Evolutionary conservation across 345 rosid species (phyloP).

Genomic region (Leavenworthia alabamica): DNA sequence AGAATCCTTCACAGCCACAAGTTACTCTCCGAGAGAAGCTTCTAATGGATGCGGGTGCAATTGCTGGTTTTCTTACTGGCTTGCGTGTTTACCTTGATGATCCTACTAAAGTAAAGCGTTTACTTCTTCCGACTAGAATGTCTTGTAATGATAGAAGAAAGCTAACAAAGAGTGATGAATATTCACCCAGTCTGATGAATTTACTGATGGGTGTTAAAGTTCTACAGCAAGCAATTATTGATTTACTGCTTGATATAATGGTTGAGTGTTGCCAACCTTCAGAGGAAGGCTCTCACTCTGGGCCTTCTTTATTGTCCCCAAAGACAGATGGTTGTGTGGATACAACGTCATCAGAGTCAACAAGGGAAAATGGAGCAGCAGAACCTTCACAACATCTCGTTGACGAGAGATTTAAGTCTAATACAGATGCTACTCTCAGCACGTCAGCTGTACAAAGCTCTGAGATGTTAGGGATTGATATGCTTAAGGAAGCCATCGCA

Average conservation of each 20-base stretch:
- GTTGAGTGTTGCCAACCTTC: conserved; percentile 98
- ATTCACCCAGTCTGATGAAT: conserved; percentile 98
- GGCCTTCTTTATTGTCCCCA: conserved; percentile 19
- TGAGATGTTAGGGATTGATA: conserved; percentile 41
- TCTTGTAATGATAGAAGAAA: conserved; percentile 76
- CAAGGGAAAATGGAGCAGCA: conserved; percentile 54
- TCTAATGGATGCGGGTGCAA: conserved; percentile 98
- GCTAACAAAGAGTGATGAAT: conserved; percentile 56
- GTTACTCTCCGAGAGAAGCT: conserved; percentile 55
- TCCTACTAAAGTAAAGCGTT: conserved; percentile 94
- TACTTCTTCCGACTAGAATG: conserved; percentile 94
- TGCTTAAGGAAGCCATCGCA: conserved; percentile 49
- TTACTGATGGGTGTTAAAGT: conserved; percentile 98
- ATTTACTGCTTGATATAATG: conserved; percentile 92
- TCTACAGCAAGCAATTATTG: conserved; percentile 97
- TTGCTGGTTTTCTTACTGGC: conserved; percentile 92
- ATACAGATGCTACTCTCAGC: conserved; percentile 52
- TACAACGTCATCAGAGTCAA: conserved; percentile 21
- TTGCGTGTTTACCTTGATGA: conserved; percentile 95
- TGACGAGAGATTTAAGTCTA: conserved; percentile 67
- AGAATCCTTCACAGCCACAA: conserved; percentile 87
- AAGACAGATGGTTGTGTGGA: conserved; percentile 7
- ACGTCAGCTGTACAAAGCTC: conserved; percentile 74
- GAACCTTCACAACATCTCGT: conserved; percentile 56
- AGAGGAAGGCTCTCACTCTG: conserved; percentile 48